Percentiles rank a stretch among this genome's conserved stretches.
phyloP scores from a whole-genome alignment of 495 filamentous ascomycete species.

The Aspergillus cavernicola region DNA sequence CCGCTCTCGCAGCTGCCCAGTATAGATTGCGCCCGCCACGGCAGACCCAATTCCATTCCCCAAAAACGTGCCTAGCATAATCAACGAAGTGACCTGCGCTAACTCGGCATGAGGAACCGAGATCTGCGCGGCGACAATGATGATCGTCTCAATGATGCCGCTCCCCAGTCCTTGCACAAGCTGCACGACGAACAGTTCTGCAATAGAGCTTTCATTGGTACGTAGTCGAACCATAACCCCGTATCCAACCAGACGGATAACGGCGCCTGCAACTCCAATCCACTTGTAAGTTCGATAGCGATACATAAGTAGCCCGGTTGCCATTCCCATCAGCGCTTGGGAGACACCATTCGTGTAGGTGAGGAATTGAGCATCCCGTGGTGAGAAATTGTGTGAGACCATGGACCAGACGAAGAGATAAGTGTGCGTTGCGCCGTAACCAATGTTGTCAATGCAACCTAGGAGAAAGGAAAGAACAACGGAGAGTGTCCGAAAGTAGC shows the following conservation, averaged over 20 bases:
- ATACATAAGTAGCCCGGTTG: constrained; percentile 39
- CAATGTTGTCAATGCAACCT: constrained; percentile 37
- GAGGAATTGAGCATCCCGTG: constrained; percentile 43
- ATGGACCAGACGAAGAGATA: constrained; percentile 47
- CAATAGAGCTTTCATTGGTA: constrained; percentile 39
- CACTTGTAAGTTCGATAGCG: constrained; percentile 44
- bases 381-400: constrained; percentile 37
- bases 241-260: constrained; percentile 44
- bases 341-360: constrained; percentile 43
- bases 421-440: constrained; percentile 39
- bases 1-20: constrained; percentile 31
- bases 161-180: constrained; percentile 46
- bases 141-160: constrained; percentile 43
- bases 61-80: constrained; percentile 40
- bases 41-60: constrained; percentile 45
- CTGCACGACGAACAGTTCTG: constrained; percentile 45
- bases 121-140: constrained; percentile 43
- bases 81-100: constrained; percentile 44
- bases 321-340: constrained; percentile 40
- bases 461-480: constrained; percentile 37
- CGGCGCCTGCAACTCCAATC: constrained; percentile 36
- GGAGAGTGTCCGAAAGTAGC: constrained; percentile 39
- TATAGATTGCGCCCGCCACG: constrained; percentile 48
- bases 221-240: constrained; percentile 48
- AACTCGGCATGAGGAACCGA: constrained; percentile 42